Base-by-base conservation (phyloP, 495 filamentous ascomycete species). In the Rhypophila decipiens region DNA sequence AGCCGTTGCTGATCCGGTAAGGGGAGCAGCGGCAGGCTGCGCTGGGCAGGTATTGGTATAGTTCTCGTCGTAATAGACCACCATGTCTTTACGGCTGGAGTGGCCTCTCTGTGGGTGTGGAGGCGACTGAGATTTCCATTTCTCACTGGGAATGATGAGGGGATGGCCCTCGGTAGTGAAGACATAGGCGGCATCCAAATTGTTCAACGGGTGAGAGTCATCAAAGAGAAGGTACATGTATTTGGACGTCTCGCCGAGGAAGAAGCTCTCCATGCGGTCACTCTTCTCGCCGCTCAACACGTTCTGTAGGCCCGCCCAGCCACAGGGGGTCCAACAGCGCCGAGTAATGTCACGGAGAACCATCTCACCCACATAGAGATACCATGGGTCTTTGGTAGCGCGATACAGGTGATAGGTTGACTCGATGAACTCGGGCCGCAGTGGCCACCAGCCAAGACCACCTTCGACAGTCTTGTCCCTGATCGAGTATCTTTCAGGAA, bases 211-310 rank as follows among this genome's bases (percentile, higher is more conserved):
- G 67, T 97, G 93, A 13, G 81, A 75, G 27, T 79, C 74, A 42
- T 93, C 86, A 64, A 91, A 97, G 1, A 97, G 77, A 33, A 98
- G 70, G 51, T 89, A 95, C 44, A 98, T 70, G 64, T 98, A 98
- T 65, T 96, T 96, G 44, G 87, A 82, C 0, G 93, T 98, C 66
- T 98, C 93, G 3, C 94, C 90, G 1, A 97, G 74, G 63, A 96
- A 97, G 72, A 98, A 98, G 65, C 93, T 97, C 69, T 98, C 93
- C 93, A 98, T 98, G 15, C 93, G 84, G 59, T 98, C 93, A 57
- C 78, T 90, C 60, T 85, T 82, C 63, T 96, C 87, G 0, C 91
- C 94, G 35, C 77, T 89, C 24, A 84, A 72, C 9, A 98, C 93
- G 66, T 97, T 87, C 55, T 95, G 86, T n/a, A 98, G 73, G 0